Percentiles rank a stretch among this genome's conserved stretches.
phyloP scores from a whole-genome alignment of 805 yeast species.

The Suhomyces pyralidae region DNA sequence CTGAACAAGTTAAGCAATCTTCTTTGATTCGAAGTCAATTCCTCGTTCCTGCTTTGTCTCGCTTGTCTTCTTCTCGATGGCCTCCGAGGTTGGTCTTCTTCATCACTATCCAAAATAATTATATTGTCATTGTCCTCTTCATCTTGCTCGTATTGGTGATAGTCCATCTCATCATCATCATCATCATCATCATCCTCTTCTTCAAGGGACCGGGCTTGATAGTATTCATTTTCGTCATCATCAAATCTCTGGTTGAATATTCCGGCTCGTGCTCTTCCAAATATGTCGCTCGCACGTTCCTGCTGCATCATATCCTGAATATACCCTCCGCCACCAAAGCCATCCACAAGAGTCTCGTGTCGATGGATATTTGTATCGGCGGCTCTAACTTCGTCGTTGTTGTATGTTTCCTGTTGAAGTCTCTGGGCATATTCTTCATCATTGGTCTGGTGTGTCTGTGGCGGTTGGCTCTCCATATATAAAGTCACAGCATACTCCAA shows the following conservation, averaged over 20 bases:
- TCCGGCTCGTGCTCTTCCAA: constrained; percentile 47
- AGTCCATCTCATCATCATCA: constrained; percentile 13
- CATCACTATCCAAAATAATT: constrained; percentile 21
- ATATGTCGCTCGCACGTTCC: constrained; percentile 39
- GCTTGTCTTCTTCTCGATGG: constrained; percentile 22
- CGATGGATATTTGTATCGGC: constrained; percentile 77
- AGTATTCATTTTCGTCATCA: constrained; percentile 34
- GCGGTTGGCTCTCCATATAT: constrained; percentile 58
- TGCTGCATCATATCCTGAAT: constrained; percentile 6
- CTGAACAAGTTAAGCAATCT: constrained; percentile 79
- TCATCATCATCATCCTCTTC: constrained; percentile 27
- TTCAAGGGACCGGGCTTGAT: constrained; percentile 14
- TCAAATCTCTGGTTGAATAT: constrained; percentile 59
- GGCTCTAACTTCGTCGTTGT: constrained; percentile 35
- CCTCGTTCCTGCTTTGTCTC: constrained; percentile 29
- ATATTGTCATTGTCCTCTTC: constrained; percentile 22
- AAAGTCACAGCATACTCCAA: constrained; percentile 82
- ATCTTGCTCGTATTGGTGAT: constrained; percentile 31
- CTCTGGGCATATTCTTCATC: constrained; percentile 60
- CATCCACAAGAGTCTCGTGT: constrained; percentile 72
- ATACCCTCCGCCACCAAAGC: constrained; percentile 13
- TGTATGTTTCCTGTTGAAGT: constrained; percentile 62
- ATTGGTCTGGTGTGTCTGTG: constrained; percentile 12
- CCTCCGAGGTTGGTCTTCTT: constrained; percentile 5
- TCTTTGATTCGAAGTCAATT: constrained; percentile 52